Conservation (phyloP, 257 asterid genomes). For the Nicotiana otophora region DNA sequence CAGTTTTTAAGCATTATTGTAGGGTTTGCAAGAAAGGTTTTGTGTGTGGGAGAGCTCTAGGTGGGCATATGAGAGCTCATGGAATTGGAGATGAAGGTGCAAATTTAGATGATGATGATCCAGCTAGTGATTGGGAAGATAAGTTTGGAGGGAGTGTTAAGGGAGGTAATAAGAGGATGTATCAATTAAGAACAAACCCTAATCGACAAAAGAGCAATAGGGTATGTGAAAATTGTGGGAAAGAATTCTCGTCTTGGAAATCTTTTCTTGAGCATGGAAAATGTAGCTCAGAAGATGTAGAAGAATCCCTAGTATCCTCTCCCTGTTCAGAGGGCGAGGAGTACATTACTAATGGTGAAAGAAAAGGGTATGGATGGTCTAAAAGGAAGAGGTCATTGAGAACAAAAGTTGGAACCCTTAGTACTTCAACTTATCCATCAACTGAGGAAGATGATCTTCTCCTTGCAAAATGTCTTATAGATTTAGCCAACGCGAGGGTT, state of each 20-base stretch:
- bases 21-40: constrained; percentile 93
- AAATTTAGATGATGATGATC: constrained; percentile 57
- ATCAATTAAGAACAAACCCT: constrained; percentile 78
- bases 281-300: constrained; percentile 76
- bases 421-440: constrained; percentile 21
- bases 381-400: constrained; percentile 76
- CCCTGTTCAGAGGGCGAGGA: constrained; percentile 52
- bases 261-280: constrained; percentile 91
- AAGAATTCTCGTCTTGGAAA: constrained; percentile 90
- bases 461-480: constrained; percentile 67
- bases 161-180: constrained; percentile 46
- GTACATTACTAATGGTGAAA: constrained; percentile 16
- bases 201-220: constrained; percentile 71
- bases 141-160: constrained; percentile 31
- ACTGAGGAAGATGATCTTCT: constrained; percentile 75
- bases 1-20: constrained; percentile 66
- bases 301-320: constrained; percentile 53
- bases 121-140: constrained; percentile 72
- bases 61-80: constrained; percentile 98
- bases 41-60: constrained; percentile 90
- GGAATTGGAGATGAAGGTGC: constrained; percentile 70
- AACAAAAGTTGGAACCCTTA: constrained; percentile 49
- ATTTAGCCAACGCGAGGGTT: constrained; percentile 58
- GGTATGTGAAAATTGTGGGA: constrained; percentile 84
- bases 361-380: constrained; percentile 51